phyloP scores from a whole-genome alignment of 495 filamentous ascomycete species.

The Massariosphaeria phaeospora region DNA sequence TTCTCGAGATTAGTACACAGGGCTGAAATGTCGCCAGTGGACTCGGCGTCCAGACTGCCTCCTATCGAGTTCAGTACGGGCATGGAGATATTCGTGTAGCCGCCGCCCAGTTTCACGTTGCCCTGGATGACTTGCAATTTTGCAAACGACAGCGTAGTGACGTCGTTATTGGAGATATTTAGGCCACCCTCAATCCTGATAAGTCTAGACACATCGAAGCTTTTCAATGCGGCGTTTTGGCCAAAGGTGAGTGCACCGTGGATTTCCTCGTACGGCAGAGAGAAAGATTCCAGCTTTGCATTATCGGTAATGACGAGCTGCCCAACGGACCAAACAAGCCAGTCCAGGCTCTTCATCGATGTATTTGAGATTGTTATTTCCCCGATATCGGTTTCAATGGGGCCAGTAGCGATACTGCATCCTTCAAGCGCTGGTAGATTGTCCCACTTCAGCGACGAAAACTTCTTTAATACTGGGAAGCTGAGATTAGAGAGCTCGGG shows the following conservation, averaged over 20 bases:
- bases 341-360: constrained; percentile 13
- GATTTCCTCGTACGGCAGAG: constrained; percentile 7
- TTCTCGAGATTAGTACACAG: constrained; percentile 6
- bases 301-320: constrained; percentile 10
- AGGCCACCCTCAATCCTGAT: constrained; percentile 14
- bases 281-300: constrained; percentile 5
- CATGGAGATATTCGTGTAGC: constrained; percentile 23
- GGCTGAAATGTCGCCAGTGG: constrained; percentile 7
- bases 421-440: constrained; percentile 4
- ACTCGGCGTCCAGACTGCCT: constrained; percentile 15
- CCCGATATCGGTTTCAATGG: constrained; percentile 1
- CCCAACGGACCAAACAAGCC: constrained; percentile 17
- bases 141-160: not conserved
- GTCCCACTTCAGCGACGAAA: constrained; percentile 12
- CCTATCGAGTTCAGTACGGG: constrained; percentile 9
- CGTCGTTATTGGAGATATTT: constrained; percentile 2
- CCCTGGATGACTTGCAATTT: constrained; percentile 14
- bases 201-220: not conserved
- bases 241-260: constrained; percentile 13
- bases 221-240: constrained; percentile 3
- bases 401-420: not conserved
- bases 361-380: constrained; percentile 18
- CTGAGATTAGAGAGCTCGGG: constrained; percentile 6
- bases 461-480: constrained; percentile 11
- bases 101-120: constrained; percentile 13